Evolutionary conservation across 2,329 filamentous ascomycete genomes (phyloP), one percentile per base, ranked within the genome.

Genomic region (Fusarium penzigii): DNA sequence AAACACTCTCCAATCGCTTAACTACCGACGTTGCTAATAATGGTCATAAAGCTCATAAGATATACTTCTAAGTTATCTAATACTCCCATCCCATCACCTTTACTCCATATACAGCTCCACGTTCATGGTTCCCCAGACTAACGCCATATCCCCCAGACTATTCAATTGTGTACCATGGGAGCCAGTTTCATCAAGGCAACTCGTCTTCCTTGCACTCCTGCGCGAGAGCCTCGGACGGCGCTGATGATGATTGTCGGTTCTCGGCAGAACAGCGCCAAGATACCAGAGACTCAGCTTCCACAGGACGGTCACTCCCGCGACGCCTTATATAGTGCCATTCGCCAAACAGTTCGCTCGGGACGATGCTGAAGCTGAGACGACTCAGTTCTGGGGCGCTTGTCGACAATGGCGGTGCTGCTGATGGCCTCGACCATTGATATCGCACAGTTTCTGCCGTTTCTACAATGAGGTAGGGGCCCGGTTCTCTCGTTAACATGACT

Each of bases 401-500:
- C 46, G 57, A 45, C 29, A 51, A 29, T 36, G 58, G 50, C 13
- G 44, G 43, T n/a, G 41, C 38, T 44, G 44, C 39, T 17, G 46
- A 48, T 29, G 50, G 46, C 38, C 52, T 49, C 34, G 46, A 41
- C 39, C 42, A 55, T 17, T 32, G 13, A 48, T 61, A 49, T 39
- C 56, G 53, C 32, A 57, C 44, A 25, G 69, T 70, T 38, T 65
- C 52, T 29, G 63, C 56, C 6, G 68, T 70, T 42, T 72, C 60
- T 16, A 64, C 44, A 41, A 72, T 66, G 29, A 64, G 50, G 53
- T 74, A 75, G 36, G 70, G 70, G 49, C 52, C 51, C 50, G 57
- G 53, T 44, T 67, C 63, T 49, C 56, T 56, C 55, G 64, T 60
- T 62, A 68, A 70, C 61, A 73, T 71, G 74, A 72, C 71, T 59